Evolutionary conservation across 83 land plant species (phyloP), one percentile per base, ranked within the genome.

Genomic region (Diphasiastrum complanatum): DNA sequence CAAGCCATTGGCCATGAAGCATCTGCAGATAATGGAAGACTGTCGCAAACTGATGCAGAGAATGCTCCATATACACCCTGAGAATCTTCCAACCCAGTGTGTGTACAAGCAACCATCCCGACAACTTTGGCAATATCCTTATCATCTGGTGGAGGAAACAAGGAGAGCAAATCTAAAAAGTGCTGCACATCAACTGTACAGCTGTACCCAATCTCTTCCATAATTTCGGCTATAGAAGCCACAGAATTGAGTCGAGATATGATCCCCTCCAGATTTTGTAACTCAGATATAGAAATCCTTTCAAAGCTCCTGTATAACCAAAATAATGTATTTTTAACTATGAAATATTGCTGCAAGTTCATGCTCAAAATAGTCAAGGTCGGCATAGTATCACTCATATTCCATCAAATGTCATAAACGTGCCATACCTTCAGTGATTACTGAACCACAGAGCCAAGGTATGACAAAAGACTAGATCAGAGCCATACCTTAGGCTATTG

Each of bases 141-240:
- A 46, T 83, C 96, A 45, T 66, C 71, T 24, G 88, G 60, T 5
- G 88, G 83, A 16, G 59, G 56, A 67, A 83, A 79, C 29, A 74
- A 71, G 33, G 86, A 83, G 1, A 93, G 57, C 29, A 88, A 68
- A 56, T 83, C 84, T 68, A 81, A 81, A 79, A 88, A 93, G 22
- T 78, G 84, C 8, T 77, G 36, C 20, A 57, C 70, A 68, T 73
- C 69, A 30, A 70, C 56, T 1, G 91, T 83, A 73, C 99, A 93
- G 41, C 80, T 85, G 77, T 88, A 88, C 14, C 99, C 99, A 34
- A 93, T 76, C 75, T 93, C 99, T 60, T 65, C 82, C 76, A 93
- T 63, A 11, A 88, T 55, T 54, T 73, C 83, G 38, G 71, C 82
- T 75, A 81, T 71, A 61, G 76, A 75, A 35, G 61, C 75, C 63